Percentiles rank a stretch among this genome's conserved stretches.
These are phyloP conservation scores for Blastomyces parvus DNA, from an alignment of 2,329 filamentous ascomycete species.

Conservation along the genomic window DNA sequence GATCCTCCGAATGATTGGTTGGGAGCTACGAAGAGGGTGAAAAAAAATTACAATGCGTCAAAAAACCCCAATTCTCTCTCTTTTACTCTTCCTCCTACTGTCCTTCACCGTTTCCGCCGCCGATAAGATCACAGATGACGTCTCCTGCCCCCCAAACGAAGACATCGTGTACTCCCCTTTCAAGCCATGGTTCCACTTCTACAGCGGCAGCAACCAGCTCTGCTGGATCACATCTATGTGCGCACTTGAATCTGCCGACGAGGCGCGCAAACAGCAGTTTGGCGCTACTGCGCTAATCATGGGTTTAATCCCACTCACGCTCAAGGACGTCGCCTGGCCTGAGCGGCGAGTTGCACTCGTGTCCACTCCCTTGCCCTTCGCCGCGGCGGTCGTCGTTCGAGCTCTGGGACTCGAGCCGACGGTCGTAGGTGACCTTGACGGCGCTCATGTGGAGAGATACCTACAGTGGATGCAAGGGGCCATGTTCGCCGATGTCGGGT, in stretches of 20 bases:
- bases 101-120: neutral
- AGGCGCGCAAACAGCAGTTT: conserved; percentile 27
- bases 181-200: conserved; percentile 10
- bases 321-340: conserved; percentile 28
- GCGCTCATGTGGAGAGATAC: conserved; percentile 11
- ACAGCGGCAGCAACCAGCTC: conserved; percentile 6
- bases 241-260: conserved; percentile 19
- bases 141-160: conserved; percentile 30
- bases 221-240: conserved; percentile 27
- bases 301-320: conserved; percentile 26
- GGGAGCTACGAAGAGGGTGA: neutral
- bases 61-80: neutral
- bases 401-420: conserved; percentile 20
- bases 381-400: conserved; percentile 21
- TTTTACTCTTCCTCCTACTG: conserved; percentile 6
- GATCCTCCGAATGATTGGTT: neutral
- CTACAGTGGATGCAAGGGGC: conserved; percentile 9
- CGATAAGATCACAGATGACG: neutral
- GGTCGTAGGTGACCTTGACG: conserved; percentile 9
- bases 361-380: conserved; percentile 13
- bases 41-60: neutral
- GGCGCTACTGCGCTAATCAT: conserved; percentile 25
- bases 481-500: conserved; percentile 4
- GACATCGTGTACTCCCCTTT: conserved; percentile 43
- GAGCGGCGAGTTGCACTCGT: conserved; percentile 21